Evolutionary conservation across 2,329 filamentous ascomycete species (phyloP), one percentile per base, ranked within the genome.

Genomic region (Exophiala spinifera): DNA sequence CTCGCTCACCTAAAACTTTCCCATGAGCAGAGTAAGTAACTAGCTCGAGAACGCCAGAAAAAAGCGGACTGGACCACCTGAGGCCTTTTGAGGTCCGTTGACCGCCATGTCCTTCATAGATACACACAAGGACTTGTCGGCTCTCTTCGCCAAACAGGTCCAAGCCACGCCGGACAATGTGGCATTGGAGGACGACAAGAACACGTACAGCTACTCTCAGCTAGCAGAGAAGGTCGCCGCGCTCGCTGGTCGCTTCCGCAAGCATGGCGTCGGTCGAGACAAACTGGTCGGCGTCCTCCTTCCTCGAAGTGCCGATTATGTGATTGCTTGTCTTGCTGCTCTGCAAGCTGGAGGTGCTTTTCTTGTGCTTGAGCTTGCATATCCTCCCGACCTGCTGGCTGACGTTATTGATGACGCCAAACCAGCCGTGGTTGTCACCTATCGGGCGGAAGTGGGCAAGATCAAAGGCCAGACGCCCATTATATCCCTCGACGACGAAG

Each of bases 301-400:
- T 66, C 85, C 83, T 52, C 83, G 88, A 51, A 89, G 86, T 67
- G 86, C 87, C 46, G 81, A 90, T 71, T 90, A 91, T 70, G 86
- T 92, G 57, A 84, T 91, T 69, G 84, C 87, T 14, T 90, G 86
- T 66, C 76, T 92, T 49, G 88, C 88, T 21, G 83, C 86, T n/a
- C 79, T 91, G 36, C 83, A 86, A 55, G 88, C 88, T 1, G 88
- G 88, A 48, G 88, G 88, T 50, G 88, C 88, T 1, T 92, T 91
- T 66, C 76, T 92, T 4, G 88, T 91, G 1, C 80, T 92, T 2
- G 88, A 92, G 71, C 76, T 90, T 46, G 88, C 88, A 2, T 91
- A 91, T 60, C 88, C 88, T 13, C 81, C 86, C 0, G 84, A 83
- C 52, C 75, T 91, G 46, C 74, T 92, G 57, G 81, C 86, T 48